These are phyloP conservation scores for Pichia rugopelliculosa DNA, from an alignment of 805 yeast genomes.

Conservation along the genomic window DNA sequence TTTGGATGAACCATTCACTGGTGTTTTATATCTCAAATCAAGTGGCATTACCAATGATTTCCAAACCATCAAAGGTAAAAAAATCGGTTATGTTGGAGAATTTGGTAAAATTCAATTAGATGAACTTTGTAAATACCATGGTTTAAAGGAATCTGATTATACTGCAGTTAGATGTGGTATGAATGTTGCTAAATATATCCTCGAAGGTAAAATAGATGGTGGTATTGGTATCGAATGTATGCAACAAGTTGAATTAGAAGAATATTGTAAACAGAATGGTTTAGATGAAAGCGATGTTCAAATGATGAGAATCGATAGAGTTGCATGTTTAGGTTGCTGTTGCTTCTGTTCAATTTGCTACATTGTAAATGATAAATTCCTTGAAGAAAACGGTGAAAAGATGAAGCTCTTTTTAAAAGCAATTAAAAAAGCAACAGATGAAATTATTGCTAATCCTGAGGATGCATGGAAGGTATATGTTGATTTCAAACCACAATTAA, in stretches of 20 bases:
- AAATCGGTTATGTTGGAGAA: slow-evolving; percentile 52
- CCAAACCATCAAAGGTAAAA: slow-evolving; percentile 43
- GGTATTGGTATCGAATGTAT: slow-evolving; percentile 55
- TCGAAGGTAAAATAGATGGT: slow-evolving; percentile 49
- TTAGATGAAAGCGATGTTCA: slow-evolving; percentile 40
- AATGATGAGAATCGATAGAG: slow-evolving; percentile 48
- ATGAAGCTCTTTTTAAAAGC: slow-evolving; percentile 40
- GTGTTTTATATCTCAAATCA: slow-evolving; percentile 43
- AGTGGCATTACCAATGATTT: slow-evolving; percentile 46
- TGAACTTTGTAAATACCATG: slow-evolving; percentile 47
- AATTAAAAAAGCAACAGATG: slow-evolving; percentile 44
- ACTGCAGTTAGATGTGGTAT: slow-evolving; percentile 54
- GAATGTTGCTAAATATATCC: slow-evolving; percentile 50
- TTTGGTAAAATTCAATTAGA: slow-evolving; percentile 53
- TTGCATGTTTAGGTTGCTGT: slow-evolving; percentile 52
- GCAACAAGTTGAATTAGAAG: slow-evolving; percentile 52
- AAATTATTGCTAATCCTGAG: slow-evolving; percentile 35
- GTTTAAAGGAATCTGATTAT: slow-evolving; percentile 48
- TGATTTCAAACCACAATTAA: slow-evolving; percentile 42
- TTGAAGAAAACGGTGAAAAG: slow-evolving; percentile 39
- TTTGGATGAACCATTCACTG: slow-evolving; percentile 52
- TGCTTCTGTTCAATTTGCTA: slow-evolving; percentile 51
- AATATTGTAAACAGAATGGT: slow-evolving; percentile 37
- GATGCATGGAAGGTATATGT: slow-evolving; percentile 40
- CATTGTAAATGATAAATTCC: slow-evolving; percentile 45